These are phyloP conservation scores for Cyberlindnera xylosilytica DNA, from an alignment of 805 yeast species.

Conservation along the genomic window DNA sequence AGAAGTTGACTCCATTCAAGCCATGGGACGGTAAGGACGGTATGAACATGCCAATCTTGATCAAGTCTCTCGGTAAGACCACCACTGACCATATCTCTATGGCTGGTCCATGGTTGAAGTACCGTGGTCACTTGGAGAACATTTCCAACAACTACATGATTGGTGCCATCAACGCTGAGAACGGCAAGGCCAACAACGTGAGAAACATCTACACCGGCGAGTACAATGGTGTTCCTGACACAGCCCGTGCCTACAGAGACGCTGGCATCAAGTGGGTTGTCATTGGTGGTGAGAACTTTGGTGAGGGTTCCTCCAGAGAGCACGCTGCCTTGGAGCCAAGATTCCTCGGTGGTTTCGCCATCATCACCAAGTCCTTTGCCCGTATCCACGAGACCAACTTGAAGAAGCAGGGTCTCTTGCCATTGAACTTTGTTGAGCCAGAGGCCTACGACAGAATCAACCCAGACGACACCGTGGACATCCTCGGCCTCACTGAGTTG, in stretches of 20 bases:
- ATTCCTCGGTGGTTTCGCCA: constrained; percentile 97
- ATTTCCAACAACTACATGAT: constrained; percentile 92
- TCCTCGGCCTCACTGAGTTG: constrained; percentile 75
- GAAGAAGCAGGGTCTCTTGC: constrained; percentile 97
- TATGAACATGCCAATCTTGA: constrained; percentile 64
- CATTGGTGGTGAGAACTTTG: constrained; percentile 97
- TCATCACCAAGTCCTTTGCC: constrained; percentile 96
- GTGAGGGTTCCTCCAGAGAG: constrained; percentile 99
- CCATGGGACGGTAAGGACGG: constrained; percentile 83
- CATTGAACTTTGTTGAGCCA: constrained; percentile 87
- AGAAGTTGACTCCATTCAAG: constrained; percentile 82
- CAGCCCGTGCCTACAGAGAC: constrained; percentile 93
- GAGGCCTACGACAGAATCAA: constrained; percentile 92
- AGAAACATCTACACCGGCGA: constrained; percentile 90
- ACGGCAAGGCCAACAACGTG: constrained; percentile 89
- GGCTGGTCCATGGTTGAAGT: constrained; percentile 99
- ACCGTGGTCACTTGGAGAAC: constrained; percentile 96
- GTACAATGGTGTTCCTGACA: constrained; percentile 94
- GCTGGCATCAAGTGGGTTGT: constrained; percentile 94
- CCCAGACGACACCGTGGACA: constrained; percentile 86
- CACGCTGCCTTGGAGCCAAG: constrained; percentile 99
- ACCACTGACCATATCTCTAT: constrained; percentile 98
- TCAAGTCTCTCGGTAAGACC: constrained; percentile 96
- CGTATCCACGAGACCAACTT: constrained; percentile 97
- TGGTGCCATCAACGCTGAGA: constrained; percentile 95